Evolutionary conservation across 192 early-diverging fungal genomes (phyloP).

Genomic region (Cetraspora pellucida): DNA sequence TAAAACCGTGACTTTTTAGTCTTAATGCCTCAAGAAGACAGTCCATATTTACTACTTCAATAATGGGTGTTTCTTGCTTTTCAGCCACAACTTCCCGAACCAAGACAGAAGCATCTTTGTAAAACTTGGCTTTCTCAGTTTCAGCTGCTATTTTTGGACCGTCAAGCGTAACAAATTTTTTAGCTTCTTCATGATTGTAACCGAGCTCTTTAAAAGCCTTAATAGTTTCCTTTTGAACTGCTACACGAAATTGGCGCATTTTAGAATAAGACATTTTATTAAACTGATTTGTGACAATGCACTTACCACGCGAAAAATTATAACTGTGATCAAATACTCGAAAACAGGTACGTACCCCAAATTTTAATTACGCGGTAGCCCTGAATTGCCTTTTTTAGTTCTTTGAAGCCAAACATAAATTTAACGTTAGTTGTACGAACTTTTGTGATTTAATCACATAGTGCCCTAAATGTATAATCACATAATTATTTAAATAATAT

Average conservation of each 20-base stretch:
- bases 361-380: too few relatives aligned
- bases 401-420: too few relatives aligned
- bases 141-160: background rate
- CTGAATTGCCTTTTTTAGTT: too few relatives aligned
- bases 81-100: background rate
- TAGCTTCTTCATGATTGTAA: background rate
- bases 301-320: too few relatives aligned
- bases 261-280: too few relatives aligned
- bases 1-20: constrained; percentile 42
- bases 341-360: too few relatives aligned
- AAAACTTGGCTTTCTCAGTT: background rate
- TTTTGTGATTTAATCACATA: too few relatives aligned
- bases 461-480: too few relatives aligned
- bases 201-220: background rate
- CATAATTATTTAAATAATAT: too few relatives aligned
- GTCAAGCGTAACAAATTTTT: background rate
- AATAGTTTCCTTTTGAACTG: background rate
- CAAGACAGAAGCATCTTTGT: background rate
- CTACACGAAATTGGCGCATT: background rate
- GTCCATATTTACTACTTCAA: constrained; percentile 42
- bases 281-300: too few relatives aligned
- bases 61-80: constrained; percentile 37
- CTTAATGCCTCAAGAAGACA: constrained; percentile 40
- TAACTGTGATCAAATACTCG: too few relatives aligned
- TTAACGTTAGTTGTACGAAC: too few relatives aligned